Evolutionary conservation across 1,139 yeast species (phyloP).

Genomic region (Oligophagozyma castellii): DNA sequence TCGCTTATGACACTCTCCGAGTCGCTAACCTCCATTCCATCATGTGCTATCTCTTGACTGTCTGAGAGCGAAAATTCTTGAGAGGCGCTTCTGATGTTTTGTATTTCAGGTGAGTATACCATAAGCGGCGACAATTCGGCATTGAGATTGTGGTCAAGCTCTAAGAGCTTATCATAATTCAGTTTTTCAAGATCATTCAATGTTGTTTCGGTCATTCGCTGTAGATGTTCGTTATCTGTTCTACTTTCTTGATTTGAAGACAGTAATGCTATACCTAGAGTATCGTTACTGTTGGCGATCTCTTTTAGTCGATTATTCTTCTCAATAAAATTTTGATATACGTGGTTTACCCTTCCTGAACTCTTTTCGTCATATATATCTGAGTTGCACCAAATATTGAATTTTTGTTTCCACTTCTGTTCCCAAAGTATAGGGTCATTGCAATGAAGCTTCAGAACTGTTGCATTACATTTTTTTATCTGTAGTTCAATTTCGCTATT

Average conservation of each 20-base stretch:
- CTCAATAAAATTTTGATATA: conserved; percentile 8
- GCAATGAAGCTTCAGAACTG: conserved; percentile 8
- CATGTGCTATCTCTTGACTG: conserved; percentile 2
- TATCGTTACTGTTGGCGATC: conserved; percentile 1
- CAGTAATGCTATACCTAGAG: conserved; percentile 8
- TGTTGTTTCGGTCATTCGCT: conserved; percentile 7
- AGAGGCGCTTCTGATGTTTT: conserved; percentile 8
- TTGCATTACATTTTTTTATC: conserved; percentile 9
- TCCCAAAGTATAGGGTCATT: conserved; percentile 12
- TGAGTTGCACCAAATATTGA: conserved; percentile 3
- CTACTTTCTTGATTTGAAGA: conserved; percentile 3
- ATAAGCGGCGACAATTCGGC: conserved; percentile 11
- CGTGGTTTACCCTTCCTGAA: too few species aligned
- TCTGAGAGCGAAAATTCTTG: conserved; percentile 8
- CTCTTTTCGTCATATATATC: too few species aligned
- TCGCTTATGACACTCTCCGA: conserved; percentile 10
- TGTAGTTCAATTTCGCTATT: conserved; percentile 7
- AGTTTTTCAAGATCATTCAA: conserved; percentile 13
- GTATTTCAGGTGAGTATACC: conserved; percentile 5
- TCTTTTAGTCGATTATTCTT: conserved; percentile 9
- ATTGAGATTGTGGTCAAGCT: conserved; percentile 13
- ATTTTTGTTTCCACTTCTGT: conserved; percentile 9
- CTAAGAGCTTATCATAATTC: conserved; percentile 15
- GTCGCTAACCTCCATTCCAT: conserved; percentile 8
- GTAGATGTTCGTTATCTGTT: neutral